A percentile compares a stretch with the other conserved stretches of the same genome.
Evolutionary conservation across 2,329 filamentous ascomycete genomes (phyloP).

Genomic region (Cytospora paraplurivora): DNA sequence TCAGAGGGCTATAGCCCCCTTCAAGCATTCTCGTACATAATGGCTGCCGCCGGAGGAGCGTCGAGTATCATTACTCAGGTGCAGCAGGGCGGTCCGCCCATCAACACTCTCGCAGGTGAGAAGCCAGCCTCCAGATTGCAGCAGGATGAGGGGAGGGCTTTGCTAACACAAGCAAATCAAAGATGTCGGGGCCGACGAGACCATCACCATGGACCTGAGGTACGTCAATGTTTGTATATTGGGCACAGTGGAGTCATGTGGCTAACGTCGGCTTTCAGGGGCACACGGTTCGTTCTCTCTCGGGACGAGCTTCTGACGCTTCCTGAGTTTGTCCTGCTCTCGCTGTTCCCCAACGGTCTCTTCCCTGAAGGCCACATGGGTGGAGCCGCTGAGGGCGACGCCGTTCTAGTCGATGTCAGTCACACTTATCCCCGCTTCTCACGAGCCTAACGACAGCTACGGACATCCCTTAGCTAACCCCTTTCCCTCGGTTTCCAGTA

Average conservation of each 20-base stretch:
- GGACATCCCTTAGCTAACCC: not conserved
- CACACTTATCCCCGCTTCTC: not conserved
- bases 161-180: constrained; percentile 29
- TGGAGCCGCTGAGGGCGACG: constrained; percentile 87
- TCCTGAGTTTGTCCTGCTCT: constrained; percentile 94
- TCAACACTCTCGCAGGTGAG: constrained; percentile 86
- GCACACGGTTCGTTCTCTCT: constrained; percentile 89
- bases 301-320: constrained; percentile 93
- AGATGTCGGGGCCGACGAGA: constrained; percentile 88
- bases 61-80: constrained; percentile 99
- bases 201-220: constrained; percentile 93
- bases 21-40: constrained; percentile 90
- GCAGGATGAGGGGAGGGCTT: constrained; percentile 14
- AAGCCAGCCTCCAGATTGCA: not conserved
- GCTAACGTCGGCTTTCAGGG: constrained; percentile 54
- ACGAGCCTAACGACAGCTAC: constrained; percentile 25
- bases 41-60: constrained; percentile 95
- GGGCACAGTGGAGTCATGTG: constrained; percentile 2
- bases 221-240: constrained; percentile 46
- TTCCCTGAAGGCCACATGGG: constrained; percentile 97
- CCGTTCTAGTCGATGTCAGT: constrained; percentile 90
- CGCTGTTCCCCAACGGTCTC: constrained; percentile 97
- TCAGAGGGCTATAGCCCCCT: constrained; percentile 93
- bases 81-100: constrained; percentile 85
- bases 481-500: constrained; percentile 63